phyloP scores from a whole-genome alignment of 768 basidiomycete genomes.

The Cystofilobasidium capitatum region DNA sequence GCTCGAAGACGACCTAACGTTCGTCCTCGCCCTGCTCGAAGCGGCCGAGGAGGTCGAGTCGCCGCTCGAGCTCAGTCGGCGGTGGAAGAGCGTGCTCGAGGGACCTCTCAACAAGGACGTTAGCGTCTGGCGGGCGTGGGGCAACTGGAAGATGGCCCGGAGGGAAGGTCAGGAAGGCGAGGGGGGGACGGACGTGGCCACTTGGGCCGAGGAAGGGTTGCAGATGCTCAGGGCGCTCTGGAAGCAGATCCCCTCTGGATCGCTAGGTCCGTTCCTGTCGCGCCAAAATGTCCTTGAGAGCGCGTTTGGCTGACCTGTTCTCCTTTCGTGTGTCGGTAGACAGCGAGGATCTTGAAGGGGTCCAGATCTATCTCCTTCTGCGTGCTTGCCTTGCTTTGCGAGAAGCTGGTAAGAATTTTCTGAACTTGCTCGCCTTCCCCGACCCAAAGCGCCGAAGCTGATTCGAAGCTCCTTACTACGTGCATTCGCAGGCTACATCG shows the following conservation, averaged over 20 bases:
- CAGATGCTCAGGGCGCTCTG: constrained; percentile 26
- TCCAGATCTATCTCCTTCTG: constrained; percentile 28
- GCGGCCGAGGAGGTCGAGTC: constrained; percentile 38
- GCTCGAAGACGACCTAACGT: constrained; percentile 30
- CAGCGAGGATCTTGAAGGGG: constrained; percentile 11
- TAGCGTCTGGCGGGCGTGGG: constrained; percentile 22
- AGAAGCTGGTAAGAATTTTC: constrained; percentile 36
- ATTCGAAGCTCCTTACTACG: background rate
- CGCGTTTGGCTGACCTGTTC: too few species aligned
- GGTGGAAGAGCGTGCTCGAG: constrained; percentile 37
- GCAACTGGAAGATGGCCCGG: constrained; percentile 21
- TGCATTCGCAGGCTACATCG: constrained; percentile 36
- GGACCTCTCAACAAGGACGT: constrained; percentile 23
- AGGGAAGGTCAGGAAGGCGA: constrained; percentile 16
- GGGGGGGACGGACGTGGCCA: constrained; percentile 30
- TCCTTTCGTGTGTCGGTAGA: background rate
- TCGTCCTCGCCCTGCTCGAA: constrained; percentile 38
- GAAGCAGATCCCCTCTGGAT: constrained; percentile 30
- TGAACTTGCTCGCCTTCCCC: too few species aligned
- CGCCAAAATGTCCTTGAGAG: too few species aligned
- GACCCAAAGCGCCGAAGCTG: too few species aligned
- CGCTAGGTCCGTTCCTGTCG: constrained; percentile 23
- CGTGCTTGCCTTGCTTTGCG: constrained; percentile 38
- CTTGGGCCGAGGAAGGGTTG: constrained; percentile 30
- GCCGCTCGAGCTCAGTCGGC: constrained; percentile 31